Evolutionary conservation across 768 basidiomycete species (phyloP), one percentile per base, ranked within the genome.

Genomic region (Rhizopogon vinicolor): DNA sequence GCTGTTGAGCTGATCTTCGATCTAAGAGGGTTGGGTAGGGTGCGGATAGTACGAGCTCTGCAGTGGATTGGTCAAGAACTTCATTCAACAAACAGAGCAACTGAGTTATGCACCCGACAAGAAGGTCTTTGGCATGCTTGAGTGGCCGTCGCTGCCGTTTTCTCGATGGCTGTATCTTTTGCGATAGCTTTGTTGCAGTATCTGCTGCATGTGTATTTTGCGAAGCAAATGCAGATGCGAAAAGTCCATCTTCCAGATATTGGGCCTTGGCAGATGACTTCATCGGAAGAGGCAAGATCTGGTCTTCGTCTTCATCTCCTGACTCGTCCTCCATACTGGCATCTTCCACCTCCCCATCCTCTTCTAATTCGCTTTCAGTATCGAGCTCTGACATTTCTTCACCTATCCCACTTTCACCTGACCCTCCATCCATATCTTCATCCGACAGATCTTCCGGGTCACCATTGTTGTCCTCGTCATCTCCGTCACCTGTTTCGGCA

Each of bases 201-300:
- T 54, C 52, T 57, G 61, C 53, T 59, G 40, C 22, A 40, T 60
- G 58, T 44, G 58, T 58, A 40, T 51, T 57, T 41, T 65, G 68
- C 2, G 78, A 71, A 4, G 74, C 63, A 59, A 85, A 82, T 0
- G 84, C 85, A 56, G 82, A 74, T 0, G 71, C 60, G 65, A 88
- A 89, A 18, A 87, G 72, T 58, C 85, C 80, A 61, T 87, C 86
- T 2, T 85, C 83, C 29, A 88, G 82, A 66, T 86, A 81, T 45
- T 80, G 72, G 3, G 73, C 64, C 51, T 75, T 73, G n/a, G 71
- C 67, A 44, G 71, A 66, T 33, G 44, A 46, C 33, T 25, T 54
- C 45, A 25, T 40, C 44, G 16, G 52, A 22, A 41, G 33, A 40
- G 37, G 10, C 5, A 13, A 13, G 13, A 13, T 37, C 35, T 7